These are phyloP conservation scores for Pleurotus tuoliensis DNA, from an alignment of 768 basidiomycete genomes.

Conservation along the genomic window DNA sequence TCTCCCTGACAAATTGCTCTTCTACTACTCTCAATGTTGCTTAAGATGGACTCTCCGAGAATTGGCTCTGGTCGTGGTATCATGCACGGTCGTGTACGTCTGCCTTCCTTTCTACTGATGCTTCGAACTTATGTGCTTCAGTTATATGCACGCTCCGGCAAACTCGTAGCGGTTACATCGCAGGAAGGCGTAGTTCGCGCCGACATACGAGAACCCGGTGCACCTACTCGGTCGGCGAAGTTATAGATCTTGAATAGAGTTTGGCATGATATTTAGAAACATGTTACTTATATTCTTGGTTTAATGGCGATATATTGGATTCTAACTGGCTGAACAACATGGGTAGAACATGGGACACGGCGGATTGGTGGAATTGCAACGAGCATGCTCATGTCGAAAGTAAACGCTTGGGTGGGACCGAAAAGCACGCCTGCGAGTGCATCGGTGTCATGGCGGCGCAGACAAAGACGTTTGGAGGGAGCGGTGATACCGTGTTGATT, in stretches of 20 bases:
- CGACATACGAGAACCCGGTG: constrained; percentile 39
- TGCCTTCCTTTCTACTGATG: background rate
- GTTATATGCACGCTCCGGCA: constrained; percentile 55
- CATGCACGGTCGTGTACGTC: constrained; percentile 64
- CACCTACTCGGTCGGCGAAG: constrained; percentile 26
- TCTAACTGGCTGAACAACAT: background rate
- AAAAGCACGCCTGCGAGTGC: background rate
- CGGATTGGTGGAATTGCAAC: background rate
- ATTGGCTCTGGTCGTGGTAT: constrained; percentile 65
- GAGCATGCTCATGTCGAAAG: background rate
- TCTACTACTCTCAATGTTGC: background rate
- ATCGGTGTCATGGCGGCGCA: background rate
- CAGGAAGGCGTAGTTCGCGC: constrained; percentile 80
- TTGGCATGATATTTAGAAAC: background rate
- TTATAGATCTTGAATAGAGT: constrained; percentile 18
- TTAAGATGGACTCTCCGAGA: constrained; percentile 60
- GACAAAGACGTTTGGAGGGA: too few relatives aligned
- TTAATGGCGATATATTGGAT: background rate
- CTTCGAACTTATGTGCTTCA: constrained; percentile 18
- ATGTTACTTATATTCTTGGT: background rate
- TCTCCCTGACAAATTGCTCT: constrained; percentile 6
- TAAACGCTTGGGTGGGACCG: background rate
- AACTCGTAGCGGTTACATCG: constrained; percentile 67
- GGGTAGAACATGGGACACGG: background rate
- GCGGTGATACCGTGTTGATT: too few relatives aligned